Percentiles rank a stretch among this genome's conserved stretches.
Evolutionary conservation across 768 basidiomycete species (phyloP).

Genomic region (Phaeotremella skinneri): DNA sequence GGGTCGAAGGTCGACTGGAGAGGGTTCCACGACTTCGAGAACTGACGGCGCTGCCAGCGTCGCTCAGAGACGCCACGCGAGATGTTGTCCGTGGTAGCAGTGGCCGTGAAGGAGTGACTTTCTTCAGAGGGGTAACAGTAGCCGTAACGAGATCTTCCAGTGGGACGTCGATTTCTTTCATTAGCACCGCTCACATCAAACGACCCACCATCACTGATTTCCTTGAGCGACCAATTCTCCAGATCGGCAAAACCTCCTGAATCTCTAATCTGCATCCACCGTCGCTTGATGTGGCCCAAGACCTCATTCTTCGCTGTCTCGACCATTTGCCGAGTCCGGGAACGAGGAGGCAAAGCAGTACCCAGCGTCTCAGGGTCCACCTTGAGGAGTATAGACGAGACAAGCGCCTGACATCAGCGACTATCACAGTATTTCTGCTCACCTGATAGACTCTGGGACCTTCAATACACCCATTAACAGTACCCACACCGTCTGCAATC

Average conservation of each 20-base stretch:
- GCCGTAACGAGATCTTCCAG: constrained; percentile 67
- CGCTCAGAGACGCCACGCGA: constrained; percentile 8
- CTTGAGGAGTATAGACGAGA: constrained; percentile 68
- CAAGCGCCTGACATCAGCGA: constrained; percentile 59
- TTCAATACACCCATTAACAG: constrained; percentile 63
- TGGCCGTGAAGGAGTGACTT: constrained; percentile 7
- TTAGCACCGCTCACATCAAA: constrained; percentile 10
- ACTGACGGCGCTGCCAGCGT: constrained; percentile 11
- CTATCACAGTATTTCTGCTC: constrained; percentile 50
- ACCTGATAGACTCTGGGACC: constrained; percentile 62
- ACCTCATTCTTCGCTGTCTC: constrained; percentile 68
- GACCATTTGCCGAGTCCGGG: constrained; percentile 67
- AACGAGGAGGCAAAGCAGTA: constrained; percentile 68
- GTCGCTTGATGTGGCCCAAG: constrained; percentile 69
- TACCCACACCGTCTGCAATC: constrained; percentile 60
- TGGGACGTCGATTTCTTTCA: constrained; percentile 73
- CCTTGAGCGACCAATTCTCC: constrained; percentile 84
- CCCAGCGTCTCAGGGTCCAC: constrained; percentile 62
- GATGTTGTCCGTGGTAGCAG: constrained; percentile 16
- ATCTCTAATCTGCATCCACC: constrained; percentile 72
- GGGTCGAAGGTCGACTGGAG: background rate
- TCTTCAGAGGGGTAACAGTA: constrained; percentile 52
- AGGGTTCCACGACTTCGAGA: background rate
- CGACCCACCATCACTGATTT: constrained; percentile 73
- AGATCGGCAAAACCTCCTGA: constrained; percentile 76